Base-by-base conservation (phyloP, 2,329 filamentous ascomycete genomes). In the Waltergamsia citrina region DNA sequence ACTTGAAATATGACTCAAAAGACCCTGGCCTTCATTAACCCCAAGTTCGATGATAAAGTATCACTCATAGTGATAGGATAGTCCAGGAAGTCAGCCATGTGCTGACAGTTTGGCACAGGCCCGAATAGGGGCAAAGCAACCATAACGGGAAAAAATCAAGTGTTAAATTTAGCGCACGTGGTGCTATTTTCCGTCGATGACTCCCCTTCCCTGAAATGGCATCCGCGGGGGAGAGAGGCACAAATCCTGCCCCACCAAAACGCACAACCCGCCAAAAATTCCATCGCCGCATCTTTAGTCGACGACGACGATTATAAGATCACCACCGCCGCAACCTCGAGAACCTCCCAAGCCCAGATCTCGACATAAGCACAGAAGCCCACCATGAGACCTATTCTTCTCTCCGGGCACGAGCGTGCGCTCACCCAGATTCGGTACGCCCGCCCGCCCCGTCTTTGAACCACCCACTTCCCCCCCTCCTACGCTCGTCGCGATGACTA, bases 401-500 rank as follows among this genome's bases (percentile, higher is more conserved):
- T 98, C 53, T 81, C 86, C 60, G 92, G 92, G 64, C 92, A 98
- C 78, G 87, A 94, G 74, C 84, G 87, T 70, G 85, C 87, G 65
- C 75, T 94, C 64, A 94, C 86, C 58, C 87, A 95, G 65, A 90
- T 95, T 63, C 85, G 80, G 80, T 86, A 41, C 36, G 40, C 12
- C n/a, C n/a, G n/a, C n/a, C n/a, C n/a, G n/a, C n/a, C n/a, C n/a
- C n/a, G n/a, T n/a, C n/a, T n/a, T n/a, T n/a, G n/a, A 11, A 20
- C 6, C 6, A n/a, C 32, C 32, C 17, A 18, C 23, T 21, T 28
- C 18, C 33, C 24, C 32, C 25, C 16, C 29, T 30, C 28, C 19
- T 27, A 14, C 22, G 23, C 32, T 21, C 28, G 12, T 17, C 30
- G 21, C 11, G 12, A 18, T 12, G 30, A 29, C 17, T 17, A 17